Evolutionary conservation across 306 rosid genomes (phyloP).

Genomic region (Albizia julibrissin): DNA sequence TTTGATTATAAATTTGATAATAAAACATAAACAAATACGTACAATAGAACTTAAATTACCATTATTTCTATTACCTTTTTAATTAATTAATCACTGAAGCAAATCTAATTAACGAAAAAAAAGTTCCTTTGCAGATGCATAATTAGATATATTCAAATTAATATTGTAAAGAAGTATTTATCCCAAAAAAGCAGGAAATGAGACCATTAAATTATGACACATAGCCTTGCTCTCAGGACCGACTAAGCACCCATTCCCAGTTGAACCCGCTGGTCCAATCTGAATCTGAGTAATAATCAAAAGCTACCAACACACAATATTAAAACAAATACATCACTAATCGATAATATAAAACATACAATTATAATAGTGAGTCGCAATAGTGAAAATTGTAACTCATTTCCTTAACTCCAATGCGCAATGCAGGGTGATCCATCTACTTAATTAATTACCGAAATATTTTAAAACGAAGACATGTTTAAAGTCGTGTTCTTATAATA

Average conservation of each 20-base stretch:
- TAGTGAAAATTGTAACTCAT: background rate
- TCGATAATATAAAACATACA: background rate
- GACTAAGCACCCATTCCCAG: too few relatives aligned
- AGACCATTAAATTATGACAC: too few relatives aligned
- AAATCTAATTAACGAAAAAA: background rate
- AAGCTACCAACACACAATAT: background rate
- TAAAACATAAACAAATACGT: background rate
- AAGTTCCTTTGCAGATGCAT: background rate
- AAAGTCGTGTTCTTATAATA: too few relatives aligned
- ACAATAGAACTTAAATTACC: background rate
- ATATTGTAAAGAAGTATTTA: background rate
- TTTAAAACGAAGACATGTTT: too few relatives aligned
- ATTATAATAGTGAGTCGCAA: background rate
- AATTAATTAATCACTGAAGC: background rate
- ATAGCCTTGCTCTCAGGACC: too few relatives aligned
- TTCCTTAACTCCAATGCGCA: background rate
- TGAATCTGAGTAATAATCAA: background rate
- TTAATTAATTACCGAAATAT: background rate
- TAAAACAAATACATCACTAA: background rate
- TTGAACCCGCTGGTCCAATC: too few relatives aligned
- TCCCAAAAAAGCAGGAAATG: too few relatives aligned
- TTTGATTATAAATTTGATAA: background rate
- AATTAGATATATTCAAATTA: background rate
- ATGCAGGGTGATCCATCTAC: background rate
- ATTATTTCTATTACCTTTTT: too few relatives aligned